Evolutionary conservation across 169 alveolate species (phyloP).

Genomic region (Miamiensis avidus): DNA sequence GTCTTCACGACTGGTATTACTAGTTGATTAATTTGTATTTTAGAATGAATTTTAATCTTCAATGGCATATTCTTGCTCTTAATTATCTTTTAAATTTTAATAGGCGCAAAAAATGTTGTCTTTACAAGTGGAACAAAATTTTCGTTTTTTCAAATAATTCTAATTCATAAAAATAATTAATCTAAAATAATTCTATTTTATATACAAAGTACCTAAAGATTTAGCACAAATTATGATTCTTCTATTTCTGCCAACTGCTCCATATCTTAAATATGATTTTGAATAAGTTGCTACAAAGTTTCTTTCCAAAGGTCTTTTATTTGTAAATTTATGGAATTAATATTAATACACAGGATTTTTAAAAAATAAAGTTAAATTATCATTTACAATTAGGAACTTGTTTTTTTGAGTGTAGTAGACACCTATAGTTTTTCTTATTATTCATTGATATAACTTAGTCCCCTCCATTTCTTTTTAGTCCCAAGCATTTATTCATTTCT

Average conservation of each 20-base stretch:
- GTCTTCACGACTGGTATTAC: neutral
- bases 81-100: neutral
- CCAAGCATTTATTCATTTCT: neutral
- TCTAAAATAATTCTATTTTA: too few species aligned
- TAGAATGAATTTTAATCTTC: neutral
- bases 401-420: neutral
- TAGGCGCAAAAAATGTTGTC: neutral
- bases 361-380: too few species aligned
- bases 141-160: neutral
- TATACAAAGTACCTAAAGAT: neutral
- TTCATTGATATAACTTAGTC: neutral
- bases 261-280: neutral
- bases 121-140: neutral
- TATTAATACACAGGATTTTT: too few species aligned
- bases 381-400: neutral
- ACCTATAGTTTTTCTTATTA: neutral
- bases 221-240: neutral
- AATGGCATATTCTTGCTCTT: neutral
- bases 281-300: too few species aligned
- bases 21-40: neutral
- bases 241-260: neutral
- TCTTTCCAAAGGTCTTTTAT: neutral
- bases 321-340: too few species aligned
- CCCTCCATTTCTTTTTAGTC: neutral
- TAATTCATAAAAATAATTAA: too few species aligned